Evolutionary conservation across 2,329 filamentous ascomycete species (phyloP), one percentile per base, ranked within the genome.

Genomic region (Bretziella fagacearum): DNA sequence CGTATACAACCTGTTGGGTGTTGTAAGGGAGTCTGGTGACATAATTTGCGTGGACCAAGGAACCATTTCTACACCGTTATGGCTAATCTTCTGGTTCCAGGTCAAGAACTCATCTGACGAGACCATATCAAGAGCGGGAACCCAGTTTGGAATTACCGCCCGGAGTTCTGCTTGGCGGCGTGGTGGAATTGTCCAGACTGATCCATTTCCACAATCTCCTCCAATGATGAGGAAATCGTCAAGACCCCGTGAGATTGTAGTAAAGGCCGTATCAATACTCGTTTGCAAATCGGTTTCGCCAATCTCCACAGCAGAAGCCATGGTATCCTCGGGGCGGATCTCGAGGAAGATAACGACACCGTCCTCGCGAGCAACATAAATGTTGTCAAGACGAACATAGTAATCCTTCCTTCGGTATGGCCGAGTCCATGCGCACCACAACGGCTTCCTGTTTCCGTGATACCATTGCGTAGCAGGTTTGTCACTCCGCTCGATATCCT

Each of bases 281-380:
- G 81, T 81, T 45, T 42, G 41, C 3, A 50, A 33, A 20, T 49
- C 25, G 10, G n/a, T 26, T 13, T 73, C 42, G 2, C 52, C 52
- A n/a, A 53, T 48, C 33, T 49, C 48, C n/a, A 53, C 22, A 5
- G 48, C 50, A 13, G 46, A 44, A 6, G 51, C 44, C 8, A 52
- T 43, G 17, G 73, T 65, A 39, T 69, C 71, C 52, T 65, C 66
- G 4, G 69, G 69, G 36, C 74, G 72, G 50, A 84, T 75, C 53
- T 85, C 78, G 3, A 89, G 62, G 53, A 81, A 83, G 46, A 79
- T 73, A 7, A 95, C 70, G 42, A 79, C 66, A 2, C 91, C 91
- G 57, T 96, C 89, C 62, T 96, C 89, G 47, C 87, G 77, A 8
- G 81, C 83, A 13, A 98, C 65, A 57, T 91, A 94, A 42, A 96